A percentile compares a stretch with the other conserved stretches of the same genome.
These are phyloP conservation scores for Annona squamosa DNA, from an alignment of 164 flowering plant genomes.

Conservation along the genomic window DNA sequence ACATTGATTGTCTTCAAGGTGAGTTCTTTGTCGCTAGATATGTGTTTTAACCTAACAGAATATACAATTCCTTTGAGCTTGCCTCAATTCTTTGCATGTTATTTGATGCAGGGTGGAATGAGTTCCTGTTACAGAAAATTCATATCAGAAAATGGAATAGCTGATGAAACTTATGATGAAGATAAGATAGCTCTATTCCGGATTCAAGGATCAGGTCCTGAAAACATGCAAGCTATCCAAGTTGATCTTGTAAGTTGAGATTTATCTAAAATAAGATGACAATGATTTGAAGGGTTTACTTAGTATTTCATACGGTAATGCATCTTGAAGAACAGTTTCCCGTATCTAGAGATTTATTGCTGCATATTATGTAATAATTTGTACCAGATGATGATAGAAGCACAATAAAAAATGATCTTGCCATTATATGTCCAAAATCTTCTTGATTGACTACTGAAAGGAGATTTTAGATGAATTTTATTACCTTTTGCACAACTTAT, in stretches of 20 bases:
- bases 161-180: slow-evolving; percentile 41
- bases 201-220: slow-evolving; percentile 48
- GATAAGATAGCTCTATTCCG: slow-evolving; percentile 46
- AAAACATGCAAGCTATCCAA: slow-evolving; percentile 67
- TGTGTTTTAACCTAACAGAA: background rate
- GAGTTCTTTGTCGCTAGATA: background rate
- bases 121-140: slow-evolving; percentile 35
- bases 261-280: background rate
- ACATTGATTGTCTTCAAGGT: slow-evolving; percentile 64
- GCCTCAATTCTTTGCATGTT: slow-evolving; percentile 2
- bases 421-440: too few relatives aligned
- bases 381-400: too few relatives aligned
- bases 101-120: slow-evolving; percentile 39
- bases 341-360: too few relatives aligned
- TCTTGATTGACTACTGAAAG: too few relatives aligned
- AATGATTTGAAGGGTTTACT: background rate
- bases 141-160: slow-evolving; percentile 31
- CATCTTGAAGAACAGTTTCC: too few relatives aligned
- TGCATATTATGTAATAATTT: too few relatives aligned
- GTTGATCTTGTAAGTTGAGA: slow-evolving; percentile 44
- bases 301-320: too few relatives aligned
- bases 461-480: too few relatives aligned
- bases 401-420: too few relatives aligned
- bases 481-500: too few relatives aligned
- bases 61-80: background rate